These are phyloP conservation scores for Russula ochroleuca DNA, from an alignment of 768 basidiomycete genomes.

Conservation along the genomic window DNA sequence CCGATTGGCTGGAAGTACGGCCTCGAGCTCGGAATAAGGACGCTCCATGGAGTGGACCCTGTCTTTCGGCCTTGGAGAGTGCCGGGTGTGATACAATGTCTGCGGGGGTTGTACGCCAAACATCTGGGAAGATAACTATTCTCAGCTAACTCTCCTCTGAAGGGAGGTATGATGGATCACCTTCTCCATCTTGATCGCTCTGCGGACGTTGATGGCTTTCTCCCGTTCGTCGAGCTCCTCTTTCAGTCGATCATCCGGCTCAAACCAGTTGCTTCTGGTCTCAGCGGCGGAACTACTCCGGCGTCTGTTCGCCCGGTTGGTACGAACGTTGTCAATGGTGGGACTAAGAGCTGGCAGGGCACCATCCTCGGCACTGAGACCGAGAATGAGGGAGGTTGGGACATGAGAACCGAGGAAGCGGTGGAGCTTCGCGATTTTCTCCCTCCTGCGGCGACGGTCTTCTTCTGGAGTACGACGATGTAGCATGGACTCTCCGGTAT, in stretches of 20 bases:
- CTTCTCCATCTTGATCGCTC: conserved; percentile 87
- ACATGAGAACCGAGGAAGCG: conserved; percentile 83
- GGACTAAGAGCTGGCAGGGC: conserved; percentile 34
- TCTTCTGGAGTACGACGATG: conserved; percentile 48
- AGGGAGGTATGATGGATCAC: conserved; percentile 38
- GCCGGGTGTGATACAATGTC: conserved; percentile 67
- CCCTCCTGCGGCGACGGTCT: conserved; percentile 63
- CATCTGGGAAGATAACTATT: conserved; percentile 44
- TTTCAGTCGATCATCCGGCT: conserved; percentile 57
- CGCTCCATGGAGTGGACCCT: conserved; percentile 18
- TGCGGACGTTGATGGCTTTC: conserved; percentile 72
- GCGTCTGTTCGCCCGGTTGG: conserved; percentile 40
- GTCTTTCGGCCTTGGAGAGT: conserved; percentile 36
- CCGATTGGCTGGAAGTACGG: conserved; percentile 28
- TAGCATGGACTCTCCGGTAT: conserved; percentile 41
- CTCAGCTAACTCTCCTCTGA: background rate
- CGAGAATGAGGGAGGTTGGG: conserved; percentile 63
- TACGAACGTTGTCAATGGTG: conserved; percentile 25
- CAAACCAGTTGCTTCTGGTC: conserved; percentile 46
- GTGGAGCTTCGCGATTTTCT: conserved; percentile 75
- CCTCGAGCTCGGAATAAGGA: conserved; percentile 10
- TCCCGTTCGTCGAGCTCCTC: conserved; percentile 68
- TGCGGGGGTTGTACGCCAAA: conserved; percentile 81
- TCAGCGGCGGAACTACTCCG: conserved; percentile 53
- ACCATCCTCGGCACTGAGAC: conserved; percentile 36